Evolutionary conservation across 495 filamentous ascomycete genomes (phyloP).

Genomic region (Neurospora pannonica): DNA sequence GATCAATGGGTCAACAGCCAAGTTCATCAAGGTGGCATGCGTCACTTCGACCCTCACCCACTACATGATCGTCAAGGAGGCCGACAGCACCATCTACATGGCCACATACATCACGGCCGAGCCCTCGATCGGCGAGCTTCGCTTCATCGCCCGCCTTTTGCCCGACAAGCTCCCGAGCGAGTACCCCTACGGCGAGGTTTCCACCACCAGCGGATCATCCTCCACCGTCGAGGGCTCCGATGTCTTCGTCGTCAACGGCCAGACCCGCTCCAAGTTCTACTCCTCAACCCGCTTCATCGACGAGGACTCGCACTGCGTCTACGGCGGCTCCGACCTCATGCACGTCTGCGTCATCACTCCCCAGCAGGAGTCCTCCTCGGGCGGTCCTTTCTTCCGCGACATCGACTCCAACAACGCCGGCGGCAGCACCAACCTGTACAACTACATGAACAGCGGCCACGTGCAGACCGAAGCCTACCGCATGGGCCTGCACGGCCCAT

Average conservation of each 20-base stretch:
- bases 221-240: constrained; percentile 52
- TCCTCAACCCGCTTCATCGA: constrained; percentile 59
- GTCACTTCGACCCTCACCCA: constrained; percentile 51
- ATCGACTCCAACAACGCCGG: constrained; percentile 57
- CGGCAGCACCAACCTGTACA: constrained; percentile 49
- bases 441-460: constrained; percentile 60
- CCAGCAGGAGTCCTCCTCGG: constrained; percentile 42
- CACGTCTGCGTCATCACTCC: constrained; percentile 45
- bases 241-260: constrained; percentile 50
- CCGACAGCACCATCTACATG: constrained; percentile 51
- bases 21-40: constrained; percentile 55
- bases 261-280: constrained; percentile 63
- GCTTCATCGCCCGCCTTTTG: constrained; percentile 55
- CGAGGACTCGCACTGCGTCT: constrained; percentile 52
- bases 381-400: constrained; percentile 54
- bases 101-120: constrained; percentile 54
- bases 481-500: constrained; percentile 59
- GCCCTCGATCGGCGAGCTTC: constrained; percentile 51
- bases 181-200: constrained; percentile 38
- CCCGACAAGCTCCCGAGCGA: constrained; percentile 46
- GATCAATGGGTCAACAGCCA: constrained; percentile 17
- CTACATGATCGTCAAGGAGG: constrained; percentile 51
- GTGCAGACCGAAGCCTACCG: constrained; percentile 54
- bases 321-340: constrained; percentile 32
- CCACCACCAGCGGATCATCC: constrained; percentile 40